These are phyloP conservation scores for Didymella exigua DNA, from an alignment of 2,329 filamentous ascomycete species.

Conservation along the genomic window DNA sequence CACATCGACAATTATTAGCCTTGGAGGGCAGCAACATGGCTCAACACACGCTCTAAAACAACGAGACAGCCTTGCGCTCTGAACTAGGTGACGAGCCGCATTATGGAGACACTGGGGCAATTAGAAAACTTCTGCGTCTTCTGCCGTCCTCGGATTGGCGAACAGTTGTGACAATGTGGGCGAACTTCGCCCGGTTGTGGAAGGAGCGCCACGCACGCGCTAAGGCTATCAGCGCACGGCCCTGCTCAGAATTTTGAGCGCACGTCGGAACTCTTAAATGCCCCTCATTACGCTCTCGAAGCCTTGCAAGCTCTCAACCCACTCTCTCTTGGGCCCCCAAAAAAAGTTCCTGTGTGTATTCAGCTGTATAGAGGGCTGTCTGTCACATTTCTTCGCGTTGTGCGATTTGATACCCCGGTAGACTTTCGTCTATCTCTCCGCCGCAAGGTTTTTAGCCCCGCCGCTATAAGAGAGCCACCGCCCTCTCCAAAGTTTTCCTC, in stretches of 20 bases:
- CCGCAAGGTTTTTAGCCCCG: conserved; percentile 16
- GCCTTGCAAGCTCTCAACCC: neutral
- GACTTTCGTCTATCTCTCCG: conserved; percentile 13
- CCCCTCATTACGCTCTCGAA: neutral
- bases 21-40: neutral
- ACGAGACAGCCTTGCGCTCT: conserved; percentile 1
- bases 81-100: conserved; percentile 4
- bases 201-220: conserved; percentile 18
- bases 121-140: conserved; percentile 3
- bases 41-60: neutral
- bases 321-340: conserved; percentile 6
- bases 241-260: conserved; percentile 1
- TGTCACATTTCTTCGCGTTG: conserved; percentile 14
- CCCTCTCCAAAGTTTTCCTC: conserved; percentile 5
- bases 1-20: conserved; percentile 17
- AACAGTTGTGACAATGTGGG: conserved; percentile 6
- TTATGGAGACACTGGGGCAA: conserved; percentile 6
- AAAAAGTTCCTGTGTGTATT: conserved; percentile 12
- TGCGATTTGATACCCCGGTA: conserved; percentile 20
- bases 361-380: conserved; percentile 16
- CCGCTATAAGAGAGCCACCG: conserved; percentile 13
- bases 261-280: neutral
- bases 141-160: conserved; percentile 2
- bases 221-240: conserved; percentile 4
- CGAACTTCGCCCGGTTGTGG: conserved; percentile 17